These are phyloP conservation scores for Rubia peregrina DNA, from an alignment of 305 asterid genomes.

Conservation along the genomic window DNA sequence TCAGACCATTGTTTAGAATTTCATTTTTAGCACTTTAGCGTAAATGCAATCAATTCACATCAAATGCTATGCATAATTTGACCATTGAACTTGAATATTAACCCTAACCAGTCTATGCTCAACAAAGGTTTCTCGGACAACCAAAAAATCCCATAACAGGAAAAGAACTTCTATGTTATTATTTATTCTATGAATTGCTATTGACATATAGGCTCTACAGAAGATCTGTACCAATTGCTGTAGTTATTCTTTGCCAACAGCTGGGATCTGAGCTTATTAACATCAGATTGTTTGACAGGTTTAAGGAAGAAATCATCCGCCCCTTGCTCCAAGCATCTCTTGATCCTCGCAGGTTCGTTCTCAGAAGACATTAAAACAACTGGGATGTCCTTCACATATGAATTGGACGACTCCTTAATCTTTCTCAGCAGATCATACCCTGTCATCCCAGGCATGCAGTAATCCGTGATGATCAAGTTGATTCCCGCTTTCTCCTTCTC, in stretches of 20 bases:
- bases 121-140: not conserved
- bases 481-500: slow-evolving; percentile 17
- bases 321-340: slow-evolving; percentile 34
- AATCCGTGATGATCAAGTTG: slow-evolving; percentile 30
- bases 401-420: slow-evolving; percentile 25
- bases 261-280: slow-evolving; percentile 24
- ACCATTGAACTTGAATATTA: not conserved
- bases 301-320: slow-evolving; percentile 36
- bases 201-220: not conserved
- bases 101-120: not conserved
- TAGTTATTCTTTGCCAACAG: slow-evolving; percentile 3
- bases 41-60: too few relatives aligned
- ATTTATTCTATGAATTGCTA: too few relatives aligned
- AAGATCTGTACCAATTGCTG: not conserved
- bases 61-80: not conserved
- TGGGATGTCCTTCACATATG: slow-evolving; percentile 30
- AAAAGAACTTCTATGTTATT: too few relatives aligned
- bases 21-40: too few relatives aligned
- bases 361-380: slow-evolving; percentile 36
- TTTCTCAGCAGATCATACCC: slow-evolving; percentile 30
- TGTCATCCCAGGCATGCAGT: slow-evolving; percentile 36
- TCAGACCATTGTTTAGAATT: too few relatives aligned
- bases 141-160: not conserved
- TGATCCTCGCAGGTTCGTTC: slow-evolving; percentile 29
- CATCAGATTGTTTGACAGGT: slow-evolving; percentile 34